These are phyloP conservation scores for Stereocaulon alpinum DNA, from an alignment of 495 filamentous ascomycete genomes.

Conservation along the genomic window DNA sequence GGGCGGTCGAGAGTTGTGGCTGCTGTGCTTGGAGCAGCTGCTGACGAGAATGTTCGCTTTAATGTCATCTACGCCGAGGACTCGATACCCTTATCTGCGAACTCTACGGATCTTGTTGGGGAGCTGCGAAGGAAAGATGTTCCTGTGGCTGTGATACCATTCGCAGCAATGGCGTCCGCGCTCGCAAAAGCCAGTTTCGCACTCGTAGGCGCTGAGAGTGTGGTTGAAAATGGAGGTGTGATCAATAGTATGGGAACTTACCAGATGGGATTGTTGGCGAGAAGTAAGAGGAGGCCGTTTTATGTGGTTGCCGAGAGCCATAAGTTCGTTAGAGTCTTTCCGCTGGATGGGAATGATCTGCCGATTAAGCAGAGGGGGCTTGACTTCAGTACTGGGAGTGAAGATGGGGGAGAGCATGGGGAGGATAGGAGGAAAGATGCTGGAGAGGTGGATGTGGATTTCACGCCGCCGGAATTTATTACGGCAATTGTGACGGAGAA, in stretches of 20 bases:
- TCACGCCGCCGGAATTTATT: slow-evolving; percentile 74
- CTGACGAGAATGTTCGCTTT: slow-evolving; percentile 45
- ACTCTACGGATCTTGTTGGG: slow-evolving; percentile 47
- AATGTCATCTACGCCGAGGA: neutral
- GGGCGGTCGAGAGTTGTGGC: slow-evolving; percentile 73
- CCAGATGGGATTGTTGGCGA: slow-evolving; percentile 76
- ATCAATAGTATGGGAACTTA: slow-evolving; percentile 85
- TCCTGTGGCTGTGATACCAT: slow-evolving; percentile 72
- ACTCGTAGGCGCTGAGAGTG: slow-evolving; percentile 87
- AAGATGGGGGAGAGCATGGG: slow-evolving; percentile 26
- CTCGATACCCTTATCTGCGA: slow-evolving; percentile 17
- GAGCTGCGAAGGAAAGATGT: slow-evolving; percentile 63
- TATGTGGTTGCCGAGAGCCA: slow-evolving; percentile 92
- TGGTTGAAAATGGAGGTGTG: slow-evolving; percentile 88
- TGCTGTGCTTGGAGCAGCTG: slow-evolving; percentile 67
- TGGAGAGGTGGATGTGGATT: slow-evolving; percentile 59
- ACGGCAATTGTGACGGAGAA: slow-evolving; percentile 69
- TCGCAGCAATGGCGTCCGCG: slow-evolving; percentile 74
- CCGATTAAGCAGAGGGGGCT: slow-evolving; percentile 66
- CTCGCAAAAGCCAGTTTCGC: slow-evolving; percentile 71
- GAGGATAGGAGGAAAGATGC: slow-evolving; percentile 21
- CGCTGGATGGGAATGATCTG: slow-evolving; percentile 66
- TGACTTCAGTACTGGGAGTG: slow-evolving; percentile 49
- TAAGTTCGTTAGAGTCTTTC: slow-evolving; percentile 81
- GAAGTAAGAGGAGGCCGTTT: slow-evolving; percentile 66